Base-by-base conservation (phyloP, 352 stramenopile genomes). In the Pythium coloratum region DNA sequence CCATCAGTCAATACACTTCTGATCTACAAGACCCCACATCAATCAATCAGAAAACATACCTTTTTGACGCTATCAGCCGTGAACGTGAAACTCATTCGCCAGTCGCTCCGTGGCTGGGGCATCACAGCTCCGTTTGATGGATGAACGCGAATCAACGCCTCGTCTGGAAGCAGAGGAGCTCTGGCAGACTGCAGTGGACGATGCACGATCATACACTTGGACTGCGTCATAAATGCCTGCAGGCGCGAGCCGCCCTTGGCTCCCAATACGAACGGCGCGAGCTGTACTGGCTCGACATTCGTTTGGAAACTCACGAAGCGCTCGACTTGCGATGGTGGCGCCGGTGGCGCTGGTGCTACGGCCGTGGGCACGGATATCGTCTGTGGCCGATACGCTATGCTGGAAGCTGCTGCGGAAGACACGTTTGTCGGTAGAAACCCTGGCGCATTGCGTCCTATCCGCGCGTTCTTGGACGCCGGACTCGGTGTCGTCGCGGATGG, bases 191-290 rank as follows among this genome's bases (percentile, higher is more conserved):
- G 44, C n/a, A 20, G 58, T 32, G 79, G 70, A 16, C 69, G 75
- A 62, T 88, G 75, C 20, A 69, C 68, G 32, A 92, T 89, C 13
- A 69, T 79, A 63, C 80, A 89, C 26, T 84, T 78, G 20, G 80
- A 75, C 49, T 78, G 76, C 34, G 73, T 72, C 80, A 90, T 89
- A 50, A 90, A 75, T 16, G 63, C 71, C n/a, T 88, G 81, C 20
- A 92, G 70, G 10, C 82, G 80, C n/a, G 69, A 69, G 26, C 55
- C 62, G 30, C 75, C 72, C 24, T 78, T 80, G 0, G 69, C 65
- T 7, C 84, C 81, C 26, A 88, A 76, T 40, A 91, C 71, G 18
- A 88, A 74, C 55, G 80, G 73, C 32, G 76, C 67, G 24, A 92
- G 69, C 6, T 62, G 14, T 44, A 75, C 64, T 32, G 82, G 69